Base-by-base conservation (phyloP, 164 flowering plant genomes). In the Aristolochia californica region DNA sequence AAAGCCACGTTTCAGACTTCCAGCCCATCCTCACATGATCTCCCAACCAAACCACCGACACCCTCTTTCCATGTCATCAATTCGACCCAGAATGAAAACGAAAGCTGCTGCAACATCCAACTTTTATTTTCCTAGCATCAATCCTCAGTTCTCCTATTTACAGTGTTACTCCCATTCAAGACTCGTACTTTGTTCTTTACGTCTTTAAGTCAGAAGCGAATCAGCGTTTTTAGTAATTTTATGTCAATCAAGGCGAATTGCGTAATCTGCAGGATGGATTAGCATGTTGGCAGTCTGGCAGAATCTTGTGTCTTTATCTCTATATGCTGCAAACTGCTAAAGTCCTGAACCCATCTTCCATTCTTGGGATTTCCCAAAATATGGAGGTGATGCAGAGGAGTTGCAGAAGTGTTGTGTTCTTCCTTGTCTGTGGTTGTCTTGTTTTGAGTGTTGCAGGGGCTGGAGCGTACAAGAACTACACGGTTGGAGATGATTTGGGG, bases 401-500 rank as follows among this genome's bases (percentile, higher is more conserved):
- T 12, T 45, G 62, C 61, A 57, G 62, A 21, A 14, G 45, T 10
- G 11, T 44, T 38, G 51, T 30, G 12, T 26, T 45, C 47, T 44
- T 57, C 51, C 15, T 24, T 34, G 28, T 53, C 48, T 45, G 14
- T 44, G 18, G 13, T 48, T 56, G 45, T 45, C 44, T 57, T 26
- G 18, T 59, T 23, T 38, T 65, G 47, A 57, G 61, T 1, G 55
- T 63, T 51, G 56, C 66, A 43, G 67, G 48, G 25, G 78, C 60
- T 66, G 70, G 69, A 26, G 87, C 80, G 45, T 88, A 88, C 80
- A 76, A 81, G 69, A 93, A 93, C 67, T 79, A 81, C 78, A 93
- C 99, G 13, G 97, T 93, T 57, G 99, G 97, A 2, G 95, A 78
- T 38, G 60, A 84, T 0, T 65, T 85, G 72, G 99, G 99, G 13